Evolutionary conservation across 2,329 filamentous ascomycete genomes (phyloP).

Genomic region (Ascosphaera apis): DNA sequence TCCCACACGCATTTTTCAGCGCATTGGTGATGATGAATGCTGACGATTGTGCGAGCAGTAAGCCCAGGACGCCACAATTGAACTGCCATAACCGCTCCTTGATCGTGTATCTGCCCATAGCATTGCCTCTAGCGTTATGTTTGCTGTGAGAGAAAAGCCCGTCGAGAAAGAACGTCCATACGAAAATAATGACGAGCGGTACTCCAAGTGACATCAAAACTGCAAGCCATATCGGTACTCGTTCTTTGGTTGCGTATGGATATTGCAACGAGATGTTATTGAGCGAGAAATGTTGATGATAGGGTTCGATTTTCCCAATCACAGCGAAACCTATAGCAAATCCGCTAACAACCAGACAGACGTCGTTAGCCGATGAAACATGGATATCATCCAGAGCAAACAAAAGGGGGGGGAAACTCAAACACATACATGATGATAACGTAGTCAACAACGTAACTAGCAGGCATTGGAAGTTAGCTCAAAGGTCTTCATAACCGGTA

Average conservation of each 20-base stretch:
- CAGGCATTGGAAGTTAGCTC: slow-evolving; percentile 1
- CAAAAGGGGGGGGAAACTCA: slow-evolving; percentile 1
- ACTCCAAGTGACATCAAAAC: slow-evolving; percentile 26
- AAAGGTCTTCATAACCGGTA: not conserved
- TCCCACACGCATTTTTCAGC: slow-evolving; percentile 35
- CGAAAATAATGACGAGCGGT: slow-evolving; percentile 27
- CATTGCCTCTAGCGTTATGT: slow-evolving; percentile 16
- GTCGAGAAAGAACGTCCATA: slow-evolving; percentile 35
- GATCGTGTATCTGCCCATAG: slow-evolving; percentile 26
- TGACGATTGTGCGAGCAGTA: slow-evolving; percentile 29
- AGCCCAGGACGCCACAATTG: slow-evolving; percentile 35
- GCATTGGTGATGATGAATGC: slow-evolving; percentile 34
- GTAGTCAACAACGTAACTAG: slow-evolving; percentile 35
- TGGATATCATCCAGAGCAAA: slow-evolving; percentile 1
- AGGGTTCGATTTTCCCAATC: slow-evolving; percentile 30
- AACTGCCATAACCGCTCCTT: slow-evolving; percentile 38
- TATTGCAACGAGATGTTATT: slow-evolving; percentile 34
- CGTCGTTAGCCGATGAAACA: slow-evolving; percentile 3
- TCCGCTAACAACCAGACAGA: slow-evolving; percentile 15
- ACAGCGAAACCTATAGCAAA: slow-evolving; percentile 29
- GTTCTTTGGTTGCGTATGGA: slow-evolving; percentile 31
- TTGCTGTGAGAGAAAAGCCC: slow-evolving; percentile 32
- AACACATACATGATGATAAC: slow-evolving; percentile 30
- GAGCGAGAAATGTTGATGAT: slow-evolving; percentile 34
- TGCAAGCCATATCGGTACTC: slow-evolving; percentile 27